Evolutionary conservation across 2,329 filamentous ascomycete species (phyloP).

Genomic region (Alternaria ethzedia): DNA sequence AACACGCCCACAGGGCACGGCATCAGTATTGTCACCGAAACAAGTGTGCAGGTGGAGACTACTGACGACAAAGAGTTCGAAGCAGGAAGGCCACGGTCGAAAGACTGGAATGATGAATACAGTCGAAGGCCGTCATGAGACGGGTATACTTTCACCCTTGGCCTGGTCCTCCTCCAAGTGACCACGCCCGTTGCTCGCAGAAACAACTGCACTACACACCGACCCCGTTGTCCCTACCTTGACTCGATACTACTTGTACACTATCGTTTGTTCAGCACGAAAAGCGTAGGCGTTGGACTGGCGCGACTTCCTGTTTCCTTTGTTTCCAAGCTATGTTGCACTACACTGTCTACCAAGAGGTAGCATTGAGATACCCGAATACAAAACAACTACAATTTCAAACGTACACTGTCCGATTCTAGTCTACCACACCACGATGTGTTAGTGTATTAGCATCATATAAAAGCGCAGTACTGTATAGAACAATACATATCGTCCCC

Average conservation of each 20-base stretch:
- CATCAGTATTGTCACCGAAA: conserved; percentile 42
- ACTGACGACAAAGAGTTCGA: conserved; percentile 19
- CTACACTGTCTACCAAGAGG: neutral
- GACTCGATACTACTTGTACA: neutral
- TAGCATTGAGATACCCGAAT: neutral
- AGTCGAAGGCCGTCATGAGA: neutral
- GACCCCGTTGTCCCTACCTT: neutral
- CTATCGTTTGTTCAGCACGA: neutral
- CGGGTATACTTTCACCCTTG: neutral
- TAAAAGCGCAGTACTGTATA: neutral
- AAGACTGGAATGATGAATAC: conserved; percentile 16
- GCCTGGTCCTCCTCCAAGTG: neutral
- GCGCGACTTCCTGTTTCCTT: neutral
- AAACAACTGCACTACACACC: neutral
- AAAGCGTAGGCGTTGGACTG: neutral
- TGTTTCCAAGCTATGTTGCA: neutral
- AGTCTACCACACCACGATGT: neutral
- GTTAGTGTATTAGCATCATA: neutral
- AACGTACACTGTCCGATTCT: neutral
- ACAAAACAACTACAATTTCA: neutral
- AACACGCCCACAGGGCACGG: conserved; percentile 16
- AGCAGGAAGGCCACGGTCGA: neutral
- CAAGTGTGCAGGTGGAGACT: conserved; percentile 43
- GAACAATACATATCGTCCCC: too few species aligned
- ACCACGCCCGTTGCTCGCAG: neutral